Base-by-base conservation (phyloP, 768 basidiomycete genomes). In the Neoboletus brunneissimus region DNA sequence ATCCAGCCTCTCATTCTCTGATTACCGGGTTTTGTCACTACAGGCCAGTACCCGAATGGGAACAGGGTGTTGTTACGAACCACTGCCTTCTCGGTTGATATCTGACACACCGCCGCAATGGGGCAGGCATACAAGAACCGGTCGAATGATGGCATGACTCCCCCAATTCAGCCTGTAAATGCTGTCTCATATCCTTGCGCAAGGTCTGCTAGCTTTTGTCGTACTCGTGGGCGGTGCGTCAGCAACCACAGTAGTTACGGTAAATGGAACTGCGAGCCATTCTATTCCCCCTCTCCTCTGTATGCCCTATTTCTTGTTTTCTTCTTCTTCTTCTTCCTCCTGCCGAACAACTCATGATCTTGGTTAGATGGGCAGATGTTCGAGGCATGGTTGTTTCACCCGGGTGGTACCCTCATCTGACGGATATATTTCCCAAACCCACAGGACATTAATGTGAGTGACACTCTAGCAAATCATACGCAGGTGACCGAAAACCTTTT, bases 361-460 rank as follows among this genome's bases (percentile, higher is more conserved):
- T 27, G n/a, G 12, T 8, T 56, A 82, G 81, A 74, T 61, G 81
- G 81, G 5, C 73, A 79, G 58, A 85, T 85, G 82, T 85, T 81
- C 48, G 84, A 86, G 76, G 83, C 76, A 66, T 50, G 69, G 49
- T 15, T 42, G 37, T 45, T 37, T 49, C 12, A 45, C 45, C 23
- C 16, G 12, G 15, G 18, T 20, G 1, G 18, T 10, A 10, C 37
- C 12, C 18, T 32, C 18, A 41, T 41, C 38, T 54, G 45, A 53
- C 47, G 29, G 16, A 41, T 32, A 43, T 40, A 9, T 34, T 10
- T 44, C 48, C 23, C 44, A n/a, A 29, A 25, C 46, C 31, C 22
- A 22, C 57, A 85, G 81, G 84, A 86, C 62, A 84, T 85, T 48
- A 84, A 79, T 62, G 84, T 84, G 62, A 70, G 81, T 47, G 18